Evolutionary conservation across 306 rosid genomes (phyloP), one percentile per base, ranked within the genome.

Genomic region (Abrus precatorius): DNA sequence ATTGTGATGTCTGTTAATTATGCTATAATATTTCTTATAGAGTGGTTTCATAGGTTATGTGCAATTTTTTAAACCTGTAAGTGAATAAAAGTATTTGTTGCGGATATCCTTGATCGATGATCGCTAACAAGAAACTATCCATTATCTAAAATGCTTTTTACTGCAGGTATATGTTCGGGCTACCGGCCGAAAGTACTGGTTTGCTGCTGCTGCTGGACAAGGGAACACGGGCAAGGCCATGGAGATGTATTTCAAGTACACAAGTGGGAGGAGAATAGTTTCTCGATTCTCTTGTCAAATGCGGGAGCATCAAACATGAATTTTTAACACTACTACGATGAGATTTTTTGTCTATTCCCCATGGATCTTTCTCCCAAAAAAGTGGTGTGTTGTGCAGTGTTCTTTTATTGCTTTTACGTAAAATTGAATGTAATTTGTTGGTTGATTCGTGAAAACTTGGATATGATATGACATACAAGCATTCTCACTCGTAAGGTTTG

Each of bases 181-280:
- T 89, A 41, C 90, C 97, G 5, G 80, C 85, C 59, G 84, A 86
- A 57, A 77, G 80, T 9, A 83, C 56, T 34, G 99, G 99, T 41
- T 86, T 96, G 89, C 90, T 85, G 83, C 87, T 91, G 89, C 94
- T 96, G 28, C 86, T 96, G 1, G 97, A 89, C 73, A 92, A 88
- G 36, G 90, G 87, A 45, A 87, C 88, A 27, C 93, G 63, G 5
- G 49, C 45, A 48, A 89, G 85, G 91, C 94, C 89, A 10, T 85
- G 92, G 93, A 89, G 97, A 85, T 93, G 97, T 82, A 81, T 96
- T 66, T 82, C 94, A 33, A 93, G 91, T 54, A 82, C 96, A 28
- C 97, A 95, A 89, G 68, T 96, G 78, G 86, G 80, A 74, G 86
- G 80, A 74, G 66, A 70, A 56, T 61, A 53, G 69, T 64, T 75